phyloP scores from a whole-genome alignment of 257 asterid genomes.

The Jacaranda mimosifolia region DNA sequence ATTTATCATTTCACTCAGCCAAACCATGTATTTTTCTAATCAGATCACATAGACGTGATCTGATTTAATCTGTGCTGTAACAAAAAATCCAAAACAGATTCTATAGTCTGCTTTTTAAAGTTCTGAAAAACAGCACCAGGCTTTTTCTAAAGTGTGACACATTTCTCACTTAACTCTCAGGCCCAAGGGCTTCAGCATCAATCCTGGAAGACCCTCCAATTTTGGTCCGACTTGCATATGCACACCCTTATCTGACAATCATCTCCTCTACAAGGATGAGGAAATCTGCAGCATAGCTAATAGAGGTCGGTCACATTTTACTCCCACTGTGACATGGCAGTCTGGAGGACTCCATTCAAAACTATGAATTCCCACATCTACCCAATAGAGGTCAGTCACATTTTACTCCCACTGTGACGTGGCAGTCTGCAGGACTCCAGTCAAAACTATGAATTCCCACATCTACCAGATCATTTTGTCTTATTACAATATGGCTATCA shows the following conservation, averaged over 20 bases:
- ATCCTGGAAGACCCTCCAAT: neutral
- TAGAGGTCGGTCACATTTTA: neutral
- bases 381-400: neutral
- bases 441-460: no score
- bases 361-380: no score
- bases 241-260: neutral
- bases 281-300: neutral
- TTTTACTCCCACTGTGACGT: neutral
- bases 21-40: neutral
- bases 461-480: no score
- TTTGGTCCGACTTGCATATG: neutral
- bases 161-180: neutral
- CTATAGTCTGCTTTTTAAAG: neutral
- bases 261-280: conserved; percentile 1
- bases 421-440: no score
- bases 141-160: neutral
- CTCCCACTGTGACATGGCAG: neutral
- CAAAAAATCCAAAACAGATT: neutral
- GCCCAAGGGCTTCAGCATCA: neutral
- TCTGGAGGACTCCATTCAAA: no score
- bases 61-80: neutral
- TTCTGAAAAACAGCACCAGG: neutral
- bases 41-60: neutral
- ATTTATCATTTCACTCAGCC: neutral
- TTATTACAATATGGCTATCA: no score